Evolutionary conservation across 2,329 filamentous ascomycete genomes (phyloP).

Genomic region (Pseudocercospora fijiensis): DNA sequence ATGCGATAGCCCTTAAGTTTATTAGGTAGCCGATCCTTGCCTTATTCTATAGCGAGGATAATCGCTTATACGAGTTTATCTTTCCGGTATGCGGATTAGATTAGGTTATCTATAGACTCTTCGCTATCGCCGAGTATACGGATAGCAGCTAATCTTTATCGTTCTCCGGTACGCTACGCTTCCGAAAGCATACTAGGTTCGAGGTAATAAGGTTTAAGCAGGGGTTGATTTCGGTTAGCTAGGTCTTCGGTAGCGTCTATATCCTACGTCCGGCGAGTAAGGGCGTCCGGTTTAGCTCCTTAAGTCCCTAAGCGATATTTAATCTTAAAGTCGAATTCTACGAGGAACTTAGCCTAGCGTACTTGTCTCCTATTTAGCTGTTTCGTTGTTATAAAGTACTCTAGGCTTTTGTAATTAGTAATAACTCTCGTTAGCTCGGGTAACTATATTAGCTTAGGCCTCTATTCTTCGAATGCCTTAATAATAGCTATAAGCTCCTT

Average conservation of each 20-base stretch:
- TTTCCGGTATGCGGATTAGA: no score
- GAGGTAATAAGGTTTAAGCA: no score
- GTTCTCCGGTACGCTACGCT: no score
- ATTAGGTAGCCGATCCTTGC: no score
- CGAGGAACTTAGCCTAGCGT: not conserved
- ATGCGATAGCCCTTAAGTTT: no score
- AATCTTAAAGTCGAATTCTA: slow-evolving; percentile 26
- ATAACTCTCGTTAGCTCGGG: slow-evolving; percentile 26
- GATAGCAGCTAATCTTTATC: no score
- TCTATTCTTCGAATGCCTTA: slow-evolving; percentile 32
- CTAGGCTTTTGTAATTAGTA: slow-evolving; percentile 35
- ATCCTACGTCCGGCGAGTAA: not conserved
- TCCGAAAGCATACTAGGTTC: no score
- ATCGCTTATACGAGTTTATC: no score
- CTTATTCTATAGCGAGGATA: no score
- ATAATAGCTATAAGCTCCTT: slow-evolving; percentile 41
- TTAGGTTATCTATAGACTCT: no score
- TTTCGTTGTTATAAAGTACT: slow-evolving; percentile 35
- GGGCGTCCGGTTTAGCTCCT: not conserved
- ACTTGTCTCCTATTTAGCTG: slow-evolving; percentile 33
- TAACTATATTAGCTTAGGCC: slow-evolving; percentile 23
- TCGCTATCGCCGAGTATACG: no score
- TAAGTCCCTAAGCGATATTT: slow-evolving; percentile 14
- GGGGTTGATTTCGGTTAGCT: not conserved
- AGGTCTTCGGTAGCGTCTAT: not conserved